Evolutionary conservation across 495 filamentous ascomycete genomes (phyloP).

Genomic region (Penicillium alfredii): DNA sequence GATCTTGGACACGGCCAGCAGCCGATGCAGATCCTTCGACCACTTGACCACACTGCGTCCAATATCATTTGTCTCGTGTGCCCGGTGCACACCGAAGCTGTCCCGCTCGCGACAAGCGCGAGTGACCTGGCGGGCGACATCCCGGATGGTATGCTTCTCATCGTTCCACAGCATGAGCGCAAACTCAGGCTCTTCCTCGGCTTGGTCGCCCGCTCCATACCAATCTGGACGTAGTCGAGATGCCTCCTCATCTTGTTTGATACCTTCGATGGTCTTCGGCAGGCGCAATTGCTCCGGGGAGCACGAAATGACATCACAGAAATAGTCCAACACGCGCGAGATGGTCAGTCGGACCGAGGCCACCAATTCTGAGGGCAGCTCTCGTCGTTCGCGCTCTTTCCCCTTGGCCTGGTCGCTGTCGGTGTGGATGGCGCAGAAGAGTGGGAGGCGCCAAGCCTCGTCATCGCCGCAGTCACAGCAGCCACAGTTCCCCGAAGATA

Average conservation of each 20-base stretch:
- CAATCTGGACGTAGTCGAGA: constrained; percentile 72
- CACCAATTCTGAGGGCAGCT: constrained; percentile 67
- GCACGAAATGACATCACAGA: constrained; percentile 95
- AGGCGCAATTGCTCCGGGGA: constrained; percentile 91
- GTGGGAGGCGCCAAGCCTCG: constrained; percentile 83
- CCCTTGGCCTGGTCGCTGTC: constrained; percentile 51
- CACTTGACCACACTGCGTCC: constrained; percentile 81
- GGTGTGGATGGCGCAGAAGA: constrained; percentile 92
- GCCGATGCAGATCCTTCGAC: constrained; percentile 58
- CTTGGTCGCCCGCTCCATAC: constrained; percentile 56
- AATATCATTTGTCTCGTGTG: constrained; percentile 80
- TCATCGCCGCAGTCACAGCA: constrained; percentile 96
- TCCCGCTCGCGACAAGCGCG: constrained; percentile 74
- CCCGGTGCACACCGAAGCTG: constrained; percentile 63
- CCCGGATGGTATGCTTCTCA: constrained; percentile 94
- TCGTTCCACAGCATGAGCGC: constrained; percentile 95
- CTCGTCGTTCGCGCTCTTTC: constrained; percentile 50
- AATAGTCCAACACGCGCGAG: constrained; percentile 78
- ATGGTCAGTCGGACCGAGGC: constrained; percentile 77
- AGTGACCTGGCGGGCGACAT: constrained; percentile 82
- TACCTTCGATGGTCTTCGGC: constrained; percentile 71
- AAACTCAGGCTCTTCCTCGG: constrained; percentile 62
- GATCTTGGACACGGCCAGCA: constrained; percentile 69
- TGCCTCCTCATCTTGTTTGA: constrained; percentile 71
- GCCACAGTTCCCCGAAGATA: constrained; percentile 84